Conservation (phyloP, 2,329 filamentous ascomycete species). For the Colletotrichum tabaci region DNA sequence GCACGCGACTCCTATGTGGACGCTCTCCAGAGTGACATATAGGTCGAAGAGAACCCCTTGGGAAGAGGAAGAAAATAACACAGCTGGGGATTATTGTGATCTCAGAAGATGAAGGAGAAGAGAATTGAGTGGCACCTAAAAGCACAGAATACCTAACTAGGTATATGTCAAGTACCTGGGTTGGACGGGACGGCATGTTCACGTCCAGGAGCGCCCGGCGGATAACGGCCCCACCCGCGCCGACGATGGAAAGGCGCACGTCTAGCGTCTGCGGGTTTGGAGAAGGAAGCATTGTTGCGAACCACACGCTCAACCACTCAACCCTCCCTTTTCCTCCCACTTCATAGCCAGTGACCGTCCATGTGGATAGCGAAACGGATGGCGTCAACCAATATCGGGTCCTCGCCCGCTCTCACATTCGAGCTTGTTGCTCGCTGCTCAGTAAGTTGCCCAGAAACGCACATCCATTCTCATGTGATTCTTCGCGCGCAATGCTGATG, state of each 20-base stretch:
- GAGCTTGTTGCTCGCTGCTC: slow-evolving; percentile 85
- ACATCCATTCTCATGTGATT: slow-evolving; percentile 15
- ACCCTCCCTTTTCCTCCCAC: neutral
- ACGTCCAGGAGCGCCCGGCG: neutral
- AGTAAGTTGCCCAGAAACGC: slow-evolving; percentile 65
- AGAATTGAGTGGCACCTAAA: too few species aligned
- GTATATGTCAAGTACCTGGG: neutral
- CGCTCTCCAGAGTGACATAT: too few species aligned
- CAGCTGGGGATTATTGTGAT: too few species aligned
- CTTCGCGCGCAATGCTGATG: slow-evolving; percentile 17
- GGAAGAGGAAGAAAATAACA: too few species aligned
- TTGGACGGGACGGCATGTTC: neutral
- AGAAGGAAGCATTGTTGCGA: neutral
- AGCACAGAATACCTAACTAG: neutral
- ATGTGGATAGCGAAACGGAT: slow-evolving; percentile 56
- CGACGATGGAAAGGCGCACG: slow-evolving; percentile 21
- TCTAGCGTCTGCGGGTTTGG: slow-evolving; percentile 34
- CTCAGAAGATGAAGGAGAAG: too few species aligned
- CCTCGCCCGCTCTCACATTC: slow-evolving; percentile 80
- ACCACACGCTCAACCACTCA: slow-evolving; percentile 1
- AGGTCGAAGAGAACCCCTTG: too few species aligned
- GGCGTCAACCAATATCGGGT: slow-evolving; percentile 65
- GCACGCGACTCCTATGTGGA: too few species aligned
- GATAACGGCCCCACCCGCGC: slow-evolving; percentile 13
- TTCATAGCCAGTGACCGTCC: slow-evolving; percentile 16